phyloP scores from a whole-genome alignment of 495 filamentous ascomycete genomes.

The Patellaria atrata region DNA sequence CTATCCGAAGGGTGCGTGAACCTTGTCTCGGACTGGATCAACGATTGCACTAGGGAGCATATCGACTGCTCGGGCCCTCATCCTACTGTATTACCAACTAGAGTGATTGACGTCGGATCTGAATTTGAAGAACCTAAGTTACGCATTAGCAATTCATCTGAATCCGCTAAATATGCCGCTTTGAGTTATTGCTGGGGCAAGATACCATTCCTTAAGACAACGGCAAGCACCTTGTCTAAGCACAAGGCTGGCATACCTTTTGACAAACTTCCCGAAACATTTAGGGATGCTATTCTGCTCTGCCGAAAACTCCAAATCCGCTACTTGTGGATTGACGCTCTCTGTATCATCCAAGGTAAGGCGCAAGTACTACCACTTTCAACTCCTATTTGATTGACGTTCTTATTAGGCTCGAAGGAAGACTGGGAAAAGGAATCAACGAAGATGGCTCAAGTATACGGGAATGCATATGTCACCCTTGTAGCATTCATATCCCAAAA shows the following conservation, averaged over 20 bases:
- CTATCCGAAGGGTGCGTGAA: no score
- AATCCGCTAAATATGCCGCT: conserved; percentile 2
- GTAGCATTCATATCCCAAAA: no score
- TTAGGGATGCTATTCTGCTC: neutral
- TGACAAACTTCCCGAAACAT: neutral
- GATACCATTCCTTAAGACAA: neutral
- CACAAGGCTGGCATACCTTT: conserved; percentile 1
- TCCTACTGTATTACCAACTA: no score
- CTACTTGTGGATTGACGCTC: neutral
- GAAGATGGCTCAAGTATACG: conserved; percentile 2
- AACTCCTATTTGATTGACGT: no score
- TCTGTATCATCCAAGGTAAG: conserved; percentile 1
- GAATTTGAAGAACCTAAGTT: neutral
- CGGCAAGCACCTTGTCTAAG: neutral
- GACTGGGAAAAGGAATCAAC: conserved; percentile 2
- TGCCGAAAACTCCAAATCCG: neutral
- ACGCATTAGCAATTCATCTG: no score
- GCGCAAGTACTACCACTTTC: no score
- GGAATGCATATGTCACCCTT: conserved; percentile 1
- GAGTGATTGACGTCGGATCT: conserved; percentile 3
- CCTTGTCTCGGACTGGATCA: no score
- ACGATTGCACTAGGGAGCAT: no score
- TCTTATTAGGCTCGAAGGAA: no score
- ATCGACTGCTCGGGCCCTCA: no score
- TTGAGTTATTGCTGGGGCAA: conserved; percentile 4